A percentile compares a stretch with the other conserved stretches of the same genome.
Evolutionary conservation across 1,284 basidiomycete species (phyloP).

Genomic region (Agroathelia rolfsii): DNA sequence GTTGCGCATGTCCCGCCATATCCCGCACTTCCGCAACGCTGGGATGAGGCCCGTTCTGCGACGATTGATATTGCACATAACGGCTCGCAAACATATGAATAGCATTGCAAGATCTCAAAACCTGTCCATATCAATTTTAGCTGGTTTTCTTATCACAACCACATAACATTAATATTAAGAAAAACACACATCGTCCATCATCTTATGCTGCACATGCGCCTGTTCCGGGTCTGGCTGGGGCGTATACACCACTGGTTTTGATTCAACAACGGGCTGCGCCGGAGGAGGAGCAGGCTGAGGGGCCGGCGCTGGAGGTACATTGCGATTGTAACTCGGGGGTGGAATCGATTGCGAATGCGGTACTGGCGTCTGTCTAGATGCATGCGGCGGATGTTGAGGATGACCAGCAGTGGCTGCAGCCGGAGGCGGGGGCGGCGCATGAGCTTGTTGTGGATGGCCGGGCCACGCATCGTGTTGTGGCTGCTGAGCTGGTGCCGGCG

Average conservation of each 20-base stretch:
- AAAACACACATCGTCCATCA: conserved; percentile 16
- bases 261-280: not conserved
- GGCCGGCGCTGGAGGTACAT: conserved; percentile 9
- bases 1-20: conserved; percentile 53
- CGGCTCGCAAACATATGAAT: conserved; percentile 54
- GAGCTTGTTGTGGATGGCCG: too few species aligned
- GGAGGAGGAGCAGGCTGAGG: conserved; percentile 11
- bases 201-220: conserved; percentile 30
- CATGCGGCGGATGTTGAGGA: too few species aligned
- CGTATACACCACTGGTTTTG: conserved; percentile 17
- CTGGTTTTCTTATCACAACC: conserved; percentile 7
- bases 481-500: too few species aligned
- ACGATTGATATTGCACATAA: conserved; percentile 39
- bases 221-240: conserved; percentile 17
- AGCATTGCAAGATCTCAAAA: conserved; percentile 47
- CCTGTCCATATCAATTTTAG: conserved; percentile 27
- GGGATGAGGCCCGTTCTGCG: conserved; percentile 32
- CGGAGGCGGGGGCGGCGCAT: too few species aligned
- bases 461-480: too few species aligned
- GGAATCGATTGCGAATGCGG: too few species aligned
- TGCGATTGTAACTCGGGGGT: conserved; percentile 16
- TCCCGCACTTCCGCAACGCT: conserved; percentile 45
- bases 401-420: too few species aligned
- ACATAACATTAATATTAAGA: conserved; percentile 11
- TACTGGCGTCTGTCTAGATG: too few species aligned